phyloP scores from a whole-genome alignment of 1,139 yeast species.

The Saccharomyces hybrid region DNA sequence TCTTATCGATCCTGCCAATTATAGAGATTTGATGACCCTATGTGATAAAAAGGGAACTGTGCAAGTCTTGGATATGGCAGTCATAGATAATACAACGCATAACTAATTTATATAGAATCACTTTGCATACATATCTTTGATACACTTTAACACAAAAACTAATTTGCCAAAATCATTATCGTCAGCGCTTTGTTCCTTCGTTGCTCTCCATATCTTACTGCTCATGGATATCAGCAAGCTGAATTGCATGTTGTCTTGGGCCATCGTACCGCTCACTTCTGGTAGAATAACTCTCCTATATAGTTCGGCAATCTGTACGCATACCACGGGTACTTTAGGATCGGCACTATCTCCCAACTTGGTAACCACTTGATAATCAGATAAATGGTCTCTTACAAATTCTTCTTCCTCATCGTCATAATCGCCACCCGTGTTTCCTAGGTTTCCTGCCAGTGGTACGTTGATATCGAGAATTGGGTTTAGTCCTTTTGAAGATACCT shows the following conservation, averaged over 20 bases:
- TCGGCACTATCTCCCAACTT: slow-evolving; percentile 29
- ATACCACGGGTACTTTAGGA: slow-evolving; percentile 26
- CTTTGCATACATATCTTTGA: slow-evolving; percentile 26
- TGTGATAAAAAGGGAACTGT: slow-evolving; percentile 55
- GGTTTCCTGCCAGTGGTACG: slow-evolving; percentile 1
- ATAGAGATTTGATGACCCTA: slow-evolving; percentile 54
- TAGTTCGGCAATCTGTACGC: slow-evolving; percentile 26
- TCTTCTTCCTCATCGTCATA: slow-evolving; percentile 16
- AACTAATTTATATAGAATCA: slow-evolving; percentile 2
- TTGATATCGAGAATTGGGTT: slow-evolving; percentile 6
- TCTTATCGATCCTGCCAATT: slow-evolving; percentile 82
- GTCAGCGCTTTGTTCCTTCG: slow-evolving; percentile 3
- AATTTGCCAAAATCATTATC: slow-evolving; percentile 24
- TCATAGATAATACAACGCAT: slow-evolving; percentile 49
- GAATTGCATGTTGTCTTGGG: neutral
- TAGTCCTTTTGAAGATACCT: slow-evolving; percentile 25
- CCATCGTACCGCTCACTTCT: slow-evolving; percentile 6
- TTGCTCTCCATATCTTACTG: slow-evolving; percentile 34
- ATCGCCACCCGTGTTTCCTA: neutral
- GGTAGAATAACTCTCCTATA: slow-evolving; percentile 21
- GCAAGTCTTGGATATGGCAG: slow-evolving; percentile 90
- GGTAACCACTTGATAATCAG: slow-evolving; percentile 25
- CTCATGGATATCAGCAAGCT: slow-evolving; percentile 37
- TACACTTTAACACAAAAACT: slow-evolving; percentile 23
- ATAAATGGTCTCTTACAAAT: slow-evolving; percentile 19